Conservation (phyloP, 257 asterid species). For the Eucommia ulmoides region DNA sequence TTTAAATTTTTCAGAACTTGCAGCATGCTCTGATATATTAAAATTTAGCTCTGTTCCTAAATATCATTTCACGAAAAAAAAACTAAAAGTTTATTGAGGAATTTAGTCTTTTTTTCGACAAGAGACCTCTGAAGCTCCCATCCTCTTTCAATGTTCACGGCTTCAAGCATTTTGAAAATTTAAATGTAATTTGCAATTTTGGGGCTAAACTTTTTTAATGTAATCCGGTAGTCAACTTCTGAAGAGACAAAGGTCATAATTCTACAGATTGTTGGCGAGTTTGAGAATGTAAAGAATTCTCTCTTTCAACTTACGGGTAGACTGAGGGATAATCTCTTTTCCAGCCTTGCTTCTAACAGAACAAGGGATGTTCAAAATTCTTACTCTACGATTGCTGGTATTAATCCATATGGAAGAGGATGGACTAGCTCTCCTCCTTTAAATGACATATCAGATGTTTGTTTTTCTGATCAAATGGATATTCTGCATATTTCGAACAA, state of each 20-base stretch:
- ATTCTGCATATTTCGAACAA: constrained; percentile 24
- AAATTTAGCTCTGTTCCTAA: no score
- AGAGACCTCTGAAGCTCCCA: no score
- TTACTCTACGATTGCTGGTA: constrained; percentile 8
- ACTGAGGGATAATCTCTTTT: constrained; percentile 32
- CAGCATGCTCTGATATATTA: no score
- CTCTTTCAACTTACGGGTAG: constrained; percentile 48
- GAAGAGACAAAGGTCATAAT: constrained; percentile 2
- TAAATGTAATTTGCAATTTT: no score
- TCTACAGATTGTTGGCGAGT: constrained; percentile 36
- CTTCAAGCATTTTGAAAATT: no score
- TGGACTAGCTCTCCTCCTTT: constrained; percentile 9
- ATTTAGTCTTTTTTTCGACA: no score
- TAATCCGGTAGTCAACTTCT: not conserved
- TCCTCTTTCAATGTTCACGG: no score
- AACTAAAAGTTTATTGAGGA: no score
- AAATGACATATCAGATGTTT: constrained; percentile 14
- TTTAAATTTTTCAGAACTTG: no score
- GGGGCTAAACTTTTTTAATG: no score
- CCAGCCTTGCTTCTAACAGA: constrained; percentile 17
- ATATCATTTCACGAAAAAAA: no score
- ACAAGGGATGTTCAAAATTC: constrained; percentile 7
- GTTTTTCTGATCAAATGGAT: constrained; percentile 19
- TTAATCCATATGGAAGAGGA: constrained; percentile 15
- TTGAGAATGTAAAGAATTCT: constrained; percentile 39